A percentile compares a stretch with the other conserved stretches of the same genome.
Evolutionary conservation across 805 yeast genomes (phyloP).

Genomic region (Saturnispora diversa): DNA sequence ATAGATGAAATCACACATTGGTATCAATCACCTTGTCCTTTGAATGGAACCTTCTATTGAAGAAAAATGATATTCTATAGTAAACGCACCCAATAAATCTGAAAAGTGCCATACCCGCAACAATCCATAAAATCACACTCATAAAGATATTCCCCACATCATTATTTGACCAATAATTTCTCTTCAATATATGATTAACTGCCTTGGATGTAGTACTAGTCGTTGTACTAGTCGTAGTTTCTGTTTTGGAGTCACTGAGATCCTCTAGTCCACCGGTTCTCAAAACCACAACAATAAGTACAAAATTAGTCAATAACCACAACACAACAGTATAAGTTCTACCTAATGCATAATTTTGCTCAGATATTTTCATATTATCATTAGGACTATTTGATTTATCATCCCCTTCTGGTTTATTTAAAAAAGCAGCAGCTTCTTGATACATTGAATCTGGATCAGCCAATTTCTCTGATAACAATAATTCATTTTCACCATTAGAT

Average conservation of each 20-base stretch:
- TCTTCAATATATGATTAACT: constrained; percentile 25
- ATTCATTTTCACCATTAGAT: constrained; percentile 17
- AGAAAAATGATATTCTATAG: constrained; percentile 31
- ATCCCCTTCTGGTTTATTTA: constrained; percentile 34
- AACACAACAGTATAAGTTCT: constrained; percentile 80
- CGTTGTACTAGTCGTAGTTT: constrained; percentile 14
- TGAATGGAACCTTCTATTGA: constrained; percentile 20
- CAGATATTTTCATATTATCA: constrained; percentile 20
- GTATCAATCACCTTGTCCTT: background rate
- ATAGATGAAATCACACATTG: background rate
- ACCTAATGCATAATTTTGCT: constrained; percentile 78
- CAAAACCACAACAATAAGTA: constrained; percentile 69
- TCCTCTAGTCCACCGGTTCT: constrained; percentile 72
- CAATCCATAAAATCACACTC: constrained; percentile 83
- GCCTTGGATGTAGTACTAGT: constrained; percentile 27
- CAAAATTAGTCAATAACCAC: constrained; percentile 81
- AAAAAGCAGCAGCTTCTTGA: constrained; percentile 20
- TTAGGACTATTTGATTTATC: constrained; percentile 33
- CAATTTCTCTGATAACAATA: constrained; percentile 25
- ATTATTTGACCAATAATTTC: constrained; percentile 18
- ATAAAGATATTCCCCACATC: constrained; percentile 44
- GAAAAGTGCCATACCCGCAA: constrained; percentile 76
- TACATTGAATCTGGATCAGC: constrained; percentile 27
- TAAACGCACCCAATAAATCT: constrained; percentile 66
- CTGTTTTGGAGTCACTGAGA: constrained; percentile 16